Evolutionary conservation across 1,284 basidiomycete species (phyloP), one percentile per base, ranked within the genome.

Genomic region (Naganishia liquefaciens): DNA sequence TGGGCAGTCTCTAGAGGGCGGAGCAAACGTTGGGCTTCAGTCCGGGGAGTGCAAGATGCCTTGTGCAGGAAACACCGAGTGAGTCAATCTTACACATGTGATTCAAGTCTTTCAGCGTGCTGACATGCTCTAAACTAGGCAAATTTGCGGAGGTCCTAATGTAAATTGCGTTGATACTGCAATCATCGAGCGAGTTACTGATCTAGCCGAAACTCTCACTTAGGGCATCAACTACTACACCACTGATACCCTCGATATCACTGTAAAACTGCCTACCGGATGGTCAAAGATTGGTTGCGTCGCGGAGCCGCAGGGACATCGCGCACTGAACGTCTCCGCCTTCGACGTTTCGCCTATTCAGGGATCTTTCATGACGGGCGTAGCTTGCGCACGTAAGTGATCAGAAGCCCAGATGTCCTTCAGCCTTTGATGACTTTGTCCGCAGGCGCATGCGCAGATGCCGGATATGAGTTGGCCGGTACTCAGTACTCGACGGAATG

Each of bases 231-330:
- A 57, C 28, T 43, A 33, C 54, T 55, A 55, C 54, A 55, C 54
- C 11, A 55, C 54, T 15, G 27, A 55, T 42, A 27, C 54, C 42
- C 46, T 43, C 6, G 54, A 54, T 40, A 19, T 49, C 23, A 47
- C 61, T 25, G 51, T 52, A n/a, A 50, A 37, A 27, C 46, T 65
- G 5, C 72, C 72, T 25, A 64, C 68, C 40, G 73, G 73, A 46
- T 75, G 73, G 73, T 57, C 69, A 30, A 55, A 62, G 15, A 64
- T 63, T 39, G 74, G 74, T 23, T 75, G 74, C 57, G 58, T 61
- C 47, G 46, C 46, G 1, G 58, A 61, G 37, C 47, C 47, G 5
- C 39, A 40, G 9, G 43, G 50, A 9, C 47, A 44, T 28, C 61
- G 49, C 28, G 40, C 51, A 30, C 17, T 54, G 5, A 57, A 57